Percentiles rank a stretch among this genome's conserved stretches.
These are phyloP conservation scores for Inonotus obliquus DNA, from an alignment of 1,284 basidiomycete species.

Conservation along the genomic window DNA sequence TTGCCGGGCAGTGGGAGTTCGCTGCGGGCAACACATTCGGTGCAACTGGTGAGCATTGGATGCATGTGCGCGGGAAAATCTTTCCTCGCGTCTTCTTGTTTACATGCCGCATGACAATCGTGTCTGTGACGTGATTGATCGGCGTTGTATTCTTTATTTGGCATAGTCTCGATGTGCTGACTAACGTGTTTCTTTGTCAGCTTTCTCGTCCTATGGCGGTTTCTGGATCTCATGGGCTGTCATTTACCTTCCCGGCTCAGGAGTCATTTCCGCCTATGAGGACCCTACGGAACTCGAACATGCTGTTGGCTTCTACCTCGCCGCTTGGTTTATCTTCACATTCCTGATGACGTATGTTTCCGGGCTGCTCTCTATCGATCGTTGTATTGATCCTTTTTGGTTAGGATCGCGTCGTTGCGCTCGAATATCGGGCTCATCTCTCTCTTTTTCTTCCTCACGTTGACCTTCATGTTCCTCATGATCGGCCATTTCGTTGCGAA, in stretches of 20 bases:
- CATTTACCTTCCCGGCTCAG: conserved; percentile 60
- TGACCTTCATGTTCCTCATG: conserved; percentile 59
- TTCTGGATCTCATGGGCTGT: conserved; percentile 82
- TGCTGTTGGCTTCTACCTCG: conserved; percentile 64
- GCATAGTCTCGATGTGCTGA: conserved; percentile 2
- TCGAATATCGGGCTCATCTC: conserved; percentile 61
- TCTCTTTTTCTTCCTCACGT: conserved; percentile 70
- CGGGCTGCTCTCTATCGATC: conserved; percentile 20
- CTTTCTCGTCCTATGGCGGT: conserved; percentile 78
- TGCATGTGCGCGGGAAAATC: background rate
- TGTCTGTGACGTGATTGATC: background rate
- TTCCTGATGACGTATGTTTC: conserved; percentile 51
- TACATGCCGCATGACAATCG: background rate
- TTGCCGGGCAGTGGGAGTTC: conserved; percentile 81
- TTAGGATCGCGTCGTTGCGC: conserved; percentile 58
- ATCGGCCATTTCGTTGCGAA: conserved; percentile 36
- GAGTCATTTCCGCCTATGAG: conserved; percentile 50
- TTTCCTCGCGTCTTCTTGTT: background rate
- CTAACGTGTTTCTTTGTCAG: conserved; percentile 32
- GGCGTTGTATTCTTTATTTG: background rate
- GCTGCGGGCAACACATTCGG: conserved; percentile 69
- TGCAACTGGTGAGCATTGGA: conserved; percentile 52
- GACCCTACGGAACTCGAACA: conserved; percentile 43
- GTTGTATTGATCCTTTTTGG: background rate
- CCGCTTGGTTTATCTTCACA: conserved; percentile 70